phyloP scores from a whole-genome alignment of 116 monocot species.

The Cymodocea nodosa region DNA sequence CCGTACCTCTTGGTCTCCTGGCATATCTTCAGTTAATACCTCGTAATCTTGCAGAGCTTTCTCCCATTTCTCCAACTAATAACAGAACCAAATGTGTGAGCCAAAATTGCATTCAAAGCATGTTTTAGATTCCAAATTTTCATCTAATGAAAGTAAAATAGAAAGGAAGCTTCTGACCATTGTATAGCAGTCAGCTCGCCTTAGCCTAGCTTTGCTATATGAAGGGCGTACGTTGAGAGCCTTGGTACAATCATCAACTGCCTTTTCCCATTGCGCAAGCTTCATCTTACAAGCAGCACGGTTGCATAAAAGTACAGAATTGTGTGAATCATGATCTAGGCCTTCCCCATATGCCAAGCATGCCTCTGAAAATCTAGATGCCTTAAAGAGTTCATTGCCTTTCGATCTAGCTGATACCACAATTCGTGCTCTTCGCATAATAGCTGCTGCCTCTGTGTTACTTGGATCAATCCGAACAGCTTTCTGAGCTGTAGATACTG shows the following conservation, averaged over 20 bases:
- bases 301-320: conserved; percentile 40
- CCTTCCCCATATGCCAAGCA: conserved; percentile 33
- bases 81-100: background rate
- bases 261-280: conserved; percentile 30
- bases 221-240: conserved; percentile 27
- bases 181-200: conserved; percentile 68
- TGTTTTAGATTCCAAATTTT: too few relatives aligned
- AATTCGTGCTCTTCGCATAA: conserved; percentile 8
- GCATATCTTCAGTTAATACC: conserved; percentile 18
- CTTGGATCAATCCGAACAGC: conserved; percentile 27
- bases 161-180: conserved; percentile 21
- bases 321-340: conserved; percentile 21
- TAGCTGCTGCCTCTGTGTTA: conserved; percentile 21
- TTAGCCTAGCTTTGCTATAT: conserved; percentile 29
- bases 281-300: conserved; percentile 38
- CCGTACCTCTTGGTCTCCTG: conserved; percentile 29
- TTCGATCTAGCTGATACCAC: conserved; percentile 22
- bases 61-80: conserved; percentile 30
- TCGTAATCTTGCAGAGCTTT: conserved; percentile 30
- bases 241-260: conserved; percentile 33
- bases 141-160: too few relatives aligned
- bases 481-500: conserved; percentile 16
- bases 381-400: conserved; percentile 41
- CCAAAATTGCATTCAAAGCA: too few relatives aligned
- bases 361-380: conserved; percentile 21